Percentiles rank a stretch among this genome's conserved stretches.
Conservation (phyloP, 129 eudicot species). For the Flaveria ramosissima region DNA sequence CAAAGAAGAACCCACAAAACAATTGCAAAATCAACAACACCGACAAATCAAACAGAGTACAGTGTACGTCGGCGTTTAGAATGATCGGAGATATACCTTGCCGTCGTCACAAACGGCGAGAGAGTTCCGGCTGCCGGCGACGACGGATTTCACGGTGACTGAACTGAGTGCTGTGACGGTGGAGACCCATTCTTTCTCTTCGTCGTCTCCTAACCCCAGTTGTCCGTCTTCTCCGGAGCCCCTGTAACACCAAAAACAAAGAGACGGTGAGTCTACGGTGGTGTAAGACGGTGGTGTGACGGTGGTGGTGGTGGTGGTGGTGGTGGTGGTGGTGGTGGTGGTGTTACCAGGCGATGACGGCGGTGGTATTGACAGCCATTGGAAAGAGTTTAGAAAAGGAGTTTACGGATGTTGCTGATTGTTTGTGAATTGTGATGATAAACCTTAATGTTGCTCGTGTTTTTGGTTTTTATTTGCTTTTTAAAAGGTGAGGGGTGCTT, state of each 20-base stretch:
- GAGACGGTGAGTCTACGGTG: slow-evolving; percentile 2
- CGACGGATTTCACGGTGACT: slow-evolving; percentile 64
- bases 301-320: too few relatives aligned
- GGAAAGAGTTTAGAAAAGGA: slow-evolving; percentile 16
- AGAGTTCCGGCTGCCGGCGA: slow-evolving; percentile 95
- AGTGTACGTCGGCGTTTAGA: too few relatives aligned
- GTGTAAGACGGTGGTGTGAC: neutral
- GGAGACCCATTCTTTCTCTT: slow-evolving; percentile 89
- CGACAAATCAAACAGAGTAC: too few relatives aligned
- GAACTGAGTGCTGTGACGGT: slow-evolving; percentile 50
- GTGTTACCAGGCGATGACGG: slow-evolving; percentile 81
- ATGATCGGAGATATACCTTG: slow-evolving; percentile 47
- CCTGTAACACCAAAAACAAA: slow-evolving; percentile 41
- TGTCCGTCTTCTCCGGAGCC: slow-evolving; percentile 99
- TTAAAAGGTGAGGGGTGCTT: neutral
- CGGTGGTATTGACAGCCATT: slow-evolving; percentile 57
- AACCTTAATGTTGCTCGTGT: slow-evolving; percentile 9
- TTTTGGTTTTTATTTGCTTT: neutral
- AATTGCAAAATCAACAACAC: too few relatives aligned
- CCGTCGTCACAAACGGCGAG: slow-evolving; percentile 94
- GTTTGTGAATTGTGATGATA: slow-evolving; percentile 27
- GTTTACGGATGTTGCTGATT: slow-evolving; percentile 22
- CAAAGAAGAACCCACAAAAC: too few relatives aligned
- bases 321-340: too few relatives aligned
- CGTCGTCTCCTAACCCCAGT: slow-evolving; percentile 82